Evolutionary conservation across 805 yeast species (phyloP).

Genomic region (Candida takata): DNA sequence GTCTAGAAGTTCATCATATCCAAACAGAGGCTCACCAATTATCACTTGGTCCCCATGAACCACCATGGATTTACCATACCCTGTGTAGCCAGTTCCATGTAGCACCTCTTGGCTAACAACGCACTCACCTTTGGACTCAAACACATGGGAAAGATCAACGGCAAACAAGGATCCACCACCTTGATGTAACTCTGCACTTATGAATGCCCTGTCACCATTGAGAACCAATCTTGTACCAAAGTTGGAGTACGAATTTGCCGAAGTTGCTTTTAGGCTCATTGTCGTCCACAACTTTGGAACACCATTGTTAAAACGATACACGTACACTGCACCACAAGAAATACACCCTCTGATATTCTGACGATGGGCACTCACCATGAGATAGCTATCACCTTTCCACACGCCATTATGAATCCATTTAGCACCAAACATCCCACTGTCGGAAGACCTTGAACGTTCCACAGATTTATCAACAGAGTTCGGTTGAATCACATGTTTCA

Average conservation of each 20-base stretch:
- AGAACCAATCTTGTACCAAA: conserved; percentile 11
- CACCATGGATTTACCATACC: conserved; percentile 37
- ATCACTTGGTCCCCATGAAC: conserved; percentile 24
- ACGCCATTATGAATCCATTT: conserved; percentile 11
- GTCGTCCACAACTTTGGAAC: conserved; percentile 4
- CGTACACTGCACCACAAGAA: conserved; percentile 36
- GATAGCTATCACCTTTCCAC: conserved; percentile 8
- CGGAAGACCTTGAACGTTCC: conserved; percentile 10
- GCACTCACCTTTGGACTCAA: not conserved
- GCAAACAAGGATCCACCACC: conserved; percentile 40
- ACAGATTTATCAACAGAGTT: conserved; percentile 21
- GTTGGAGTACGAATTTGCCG: conserved; percentile 6
- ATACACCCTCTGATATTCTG: conserved; percentile 15
- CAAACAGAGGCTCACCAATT: conserved; percentile 33
- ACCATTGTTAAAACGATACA: conserved; percentile 17
- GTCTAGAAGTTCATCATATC: conserved; percentile 26
- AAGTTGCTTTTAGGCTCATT: not conserved
- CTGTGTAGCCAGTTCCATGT: conserved; percentile 25
- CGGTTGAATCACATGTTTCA: conserved; percentile 11
- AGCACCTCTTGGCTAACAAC: conserved; percentile 11
- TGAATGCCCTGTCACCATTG: conserved; percentile 21
- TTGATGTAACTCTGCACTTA: conserved; percentile 42
- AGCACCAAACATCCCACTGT: conserved; percentile 14
- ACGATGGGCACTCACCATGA: conserved; percentile 11
- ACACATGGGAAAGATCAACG: conserved; percentile 22